A percentile compares a stretch with the other conserved stretches of the same genome.
Conservation (phyloP, 331 rosid species). For the Acacia concinna region DNA sequence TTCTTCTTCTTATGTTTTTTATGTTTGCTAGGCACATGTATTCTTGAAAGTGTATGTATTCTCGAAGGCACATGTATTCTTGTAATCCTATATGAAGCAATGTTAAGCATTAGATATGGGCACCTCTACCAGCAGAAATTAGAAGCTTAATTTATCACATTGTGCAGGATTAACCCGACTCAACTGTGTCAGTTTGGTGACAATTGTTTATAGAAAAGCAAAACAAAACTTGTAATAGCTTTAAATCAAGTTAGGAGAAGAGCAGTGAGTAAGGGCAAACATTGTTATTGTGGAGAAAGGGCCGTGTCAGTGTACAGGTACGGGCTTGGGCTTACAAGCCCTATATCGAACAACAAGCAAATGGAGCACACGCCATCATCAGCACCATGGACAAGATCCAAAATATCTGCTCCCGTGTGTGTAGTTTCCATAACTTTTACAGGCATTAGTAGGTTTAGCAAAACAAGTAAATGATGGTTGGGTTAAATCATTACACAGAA, state of each 20-base stretch:
- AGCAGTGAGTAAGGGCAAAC: neutral
- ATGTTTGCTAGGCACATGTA: no score
- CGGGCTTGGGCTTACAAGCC: neutral
- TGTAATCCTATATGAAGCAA: no score
- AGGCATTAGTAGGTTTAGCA: neutral
- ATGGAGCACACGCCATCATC: neutral
- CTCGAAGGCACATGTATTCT: no score
- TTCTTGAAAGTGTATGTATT: no score
- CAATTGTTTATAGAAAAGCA: no score
- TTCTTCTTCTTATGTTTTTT: no score
- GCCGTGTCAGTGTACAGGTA: neutral
- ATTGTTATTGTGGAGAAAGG: neutral
- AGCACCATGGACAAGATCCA: neutral
- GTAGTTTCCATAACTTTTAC: neutral
- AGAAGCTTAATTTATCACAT: no score
- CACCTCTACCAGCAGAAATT: no score
- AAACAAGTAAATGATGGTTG: neutral
- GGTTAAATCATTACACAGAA: neutral
- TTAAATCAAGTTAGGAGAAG: neutral
- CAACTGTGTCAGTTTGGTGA: no score
- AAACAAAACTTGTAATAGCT: neutral
- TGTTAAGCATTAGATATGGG: no score
- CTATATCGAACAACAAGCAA: neutral
- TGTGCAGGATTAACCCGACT: no score
- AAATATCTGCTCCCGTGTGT: neutral